Evolutionary conservation across 164 flowering plant genomes (phyloP).

Genomic region (Sextonia rubra): DNA sequence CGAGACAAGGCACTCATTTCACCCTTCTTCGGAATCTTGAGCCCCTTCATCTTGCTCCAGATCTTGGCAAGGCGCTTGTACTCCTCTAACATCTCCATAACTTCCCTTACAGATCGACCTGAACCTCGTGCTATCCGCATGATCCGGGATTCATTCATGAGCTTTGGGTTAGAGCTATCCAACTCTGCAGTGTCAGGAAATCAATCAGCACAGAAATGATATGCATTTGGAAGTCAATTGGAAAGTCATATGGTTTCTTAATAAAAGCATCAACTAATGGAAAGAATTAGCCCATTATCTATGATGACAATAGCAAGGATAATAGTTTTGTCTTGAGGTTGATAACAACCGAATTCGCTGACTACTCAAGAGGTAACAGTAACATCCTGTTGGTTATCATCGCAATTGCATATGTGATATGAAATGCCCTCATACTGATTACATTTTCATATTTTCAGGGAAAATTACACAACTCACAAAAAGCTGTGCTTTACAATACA

Average conservation of each 20-base stretch:
- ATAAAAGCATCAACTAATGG: not conserved
- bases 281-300: not conserved
- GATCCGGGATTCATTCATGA: conserved; percentile 81
- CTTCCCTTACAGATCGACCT: conserved; percentile 66
- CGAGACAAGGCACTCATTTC: conserved; percentile 88
- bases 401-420: no score
- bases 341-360: no score
- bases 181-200: conserved; percentile 51
- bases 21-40: conserved; percentile 94
- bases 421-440: no score
- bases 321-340: not conserved
- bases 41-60: conserved; percentile 98
- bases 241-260: not conserved
- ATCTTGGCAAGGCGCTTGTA: conserved; percentile 92
- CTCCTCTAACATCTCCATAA: conserved; percentile 94
- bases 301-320: not conserved
- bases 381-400: not conserved
- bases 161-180: conserved; percentile 89
- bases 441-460: no score
- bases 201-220: not conserved
- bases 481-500: no score
- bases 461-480: no score
- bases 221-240: not conserved
- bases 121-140: conserved; percentile 90
- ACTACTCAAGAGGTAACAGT: not conserved